phyloP scores from a whole-genome alignment of 2,329 filamentous ascomycete genomes.

The Emergomyces africanus region DNA sequence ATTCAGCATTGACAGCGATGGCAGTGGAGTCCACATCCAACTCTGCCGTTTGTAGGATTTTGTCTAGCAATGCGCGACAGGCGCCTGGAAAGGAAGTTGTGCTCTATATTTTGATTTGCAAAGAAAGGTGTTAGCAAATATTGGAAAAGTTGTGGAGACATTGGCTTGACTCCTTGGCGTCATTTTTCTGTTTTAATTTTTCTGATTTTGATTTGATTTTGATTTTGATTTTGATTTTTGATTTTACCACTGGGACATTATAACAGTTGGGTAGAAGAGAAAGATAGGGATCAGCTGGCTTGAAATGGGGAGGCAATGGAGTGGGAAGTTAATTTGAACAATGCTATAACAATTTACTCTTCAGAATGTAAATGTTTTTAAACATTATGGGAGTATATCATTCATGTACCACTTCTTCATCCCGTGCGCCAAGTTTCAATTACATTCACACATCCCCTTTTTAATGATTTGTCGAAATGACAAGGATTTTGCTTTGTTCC shows the following conservation, averaged over 20 bases:
- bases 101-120: constrained; percentile 12
- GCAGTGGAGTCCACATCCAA: background rate
- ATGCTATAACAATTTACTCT: too few relatives aligned
- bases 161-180: background rate
- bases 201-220: too few relatives aligned
- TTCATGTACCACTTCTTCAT: too few relatives aligned
- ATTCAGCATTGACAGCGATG: background rate
- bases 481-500: background rate
- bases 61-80: constrained; percentile 36
- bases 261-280: background rate
- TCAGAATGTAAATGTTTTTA: too few relatives aligned
- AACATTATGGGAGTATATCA: too few relatives aligned
- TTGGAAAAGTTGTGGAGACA: background rate
- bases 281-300: too few relatives aligned
- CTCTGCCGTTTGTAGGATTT: constrained; percentile 35
- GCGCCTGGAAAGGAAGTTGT: constrained; percentile 33
- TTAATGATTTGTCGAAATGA: background rate
- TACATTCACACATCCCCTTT: too few relatives aligned
- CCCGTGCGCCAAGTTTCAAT: too few relatives aligned
- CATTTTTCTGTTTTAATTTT: background rate
- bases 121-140: background rate
- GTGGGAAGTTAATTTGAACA: background rate
- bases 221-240: background rate
- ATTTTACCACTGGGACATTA: background rate
- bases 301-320: background rate